Base-by-base conservation (phyloP, 352 stramenopile genomes). In the Globisporangium camurandrum region DNA sequence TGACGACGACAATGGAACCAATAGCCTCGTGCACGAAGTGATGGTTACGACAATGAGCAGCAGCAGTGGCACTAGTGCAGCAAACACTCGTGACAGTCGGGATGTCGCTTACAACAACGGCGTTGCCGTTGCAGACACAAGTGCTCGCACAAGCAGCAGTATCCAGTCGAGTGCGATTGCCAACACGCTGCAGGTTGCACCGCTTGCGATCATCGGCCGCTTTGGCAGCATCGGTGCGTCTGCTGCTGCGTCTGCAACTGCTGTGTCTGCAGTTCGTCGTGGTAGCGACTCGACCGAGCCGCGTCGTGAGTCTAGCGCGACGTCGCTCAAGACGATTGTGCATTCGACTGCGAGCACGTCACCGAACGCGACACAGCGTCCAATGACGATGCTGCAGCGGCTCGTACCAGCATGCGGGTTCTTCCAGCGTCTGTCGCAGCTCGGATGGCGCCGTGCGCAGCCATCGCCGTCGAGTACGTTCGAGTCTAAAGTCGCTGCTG, bases 171-270 rank as follows among this genome's bases (percentile, higher is more conserved):
- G 42, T 12, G n/a, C 36, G 30, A 41, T 54, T 30, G 37, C 51
- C 12, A 51, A 64, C 2, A 53, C 33, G 19, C 41, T 64, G 14
- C 41, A 30, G 17, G 53, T 64, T 27, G 47, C 49, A 23, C 57
- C 51, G 52, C 57, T 42, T 4, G 20, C 49, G 17, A 23, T 64
- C 1, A 42, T 31, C 16, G 40, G 51, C 10, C 27, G 33, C 8
- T 20, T 1, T 12, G 28, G 31, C n/a, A n/a, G n/a, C n/a, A n/a
- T n/a, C n/a, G n/a, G n/a, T n/a, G n/a, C n/a, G n/a, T n/a, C n/a
- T n/a, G n/a, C n/a, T n/a, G n/a, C n/a, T n/a, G n/a, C n/a, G n/a
- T n/a, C n/a, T n/a, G n/a, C n/a, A n/a, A n/a, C n/a, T n/a, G n/a
- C n/a, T n/a, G n/a, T n/a, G n/a, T n/a, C n/a, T n/a, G n/a, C n/a